Conservation (phyloP, 1,284 basidiomycete genomes). For the Cystobasidium slooffiae region DNA sequence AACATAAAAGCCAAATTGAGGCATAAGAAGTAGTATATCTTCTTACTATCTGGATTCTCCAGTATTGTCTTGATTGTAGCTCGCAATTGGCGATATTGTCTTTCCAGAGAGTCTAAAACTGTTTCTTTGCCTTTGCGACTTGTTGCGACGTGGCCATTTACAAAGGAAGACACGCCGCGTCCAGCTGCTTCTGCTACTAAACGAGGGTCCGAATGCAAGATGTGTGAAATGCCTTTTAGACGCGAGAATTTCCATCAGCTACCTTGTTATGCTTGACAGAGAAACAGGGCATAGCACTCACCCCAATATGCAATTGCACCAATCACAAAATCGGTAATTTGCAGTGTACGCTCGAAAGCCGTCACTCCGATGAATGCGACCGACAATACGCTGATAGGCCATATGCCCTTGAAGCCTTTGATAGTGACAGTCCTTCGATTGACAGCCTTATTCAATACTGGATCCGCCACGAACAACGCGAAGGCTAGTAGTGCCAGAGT, state of each 20-base stretch:
- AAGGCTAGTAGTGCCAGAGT: slow-evolving; percentile 45
- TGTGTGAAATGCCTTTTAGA: slow-evolving; percentile 48
- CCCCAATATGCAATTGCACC: slow-evolving; percentile 48
- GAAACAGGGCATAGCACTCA: slow-evolving; percentile 21
- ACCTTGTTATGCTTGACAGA: not conserved
- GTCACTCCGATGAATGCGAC: slow-evolving; percentile 48
- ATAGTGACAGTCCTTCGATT: slow-evolving; percentile 46
- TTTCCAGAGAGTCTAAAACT: slow-evolving; percentile 44
- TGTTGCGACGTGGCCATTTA: slow-evolving; percentile 18
- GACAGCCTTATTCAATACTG: slow-evolving; percentile 46
- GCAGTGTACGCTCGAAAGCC: slow-evolving; percentile 46
- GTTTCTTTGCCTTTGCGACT: slow-evolving; percentile 26
- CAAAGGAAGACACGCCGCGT: slow-evolving; percentile 25
- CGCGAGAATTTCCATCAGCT: not conserved
- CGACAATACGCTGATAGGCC: slow-evolving; percentile 45
- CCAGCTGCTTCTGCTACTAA: slow-evolving; percentile 39
- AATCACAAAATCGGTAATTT: slow-evolving; percentile 44
- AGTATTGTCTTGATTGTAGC: slow-evolving; percentile 76
- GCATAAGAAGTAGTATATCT: slow-evolving; percentile 95
- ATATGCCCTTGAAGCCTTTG: slow-evolving; percentile 42
- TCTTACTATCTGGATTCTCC: slow-evolving; percentile 85
- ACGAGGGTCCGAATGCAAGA: slow-evolving; percentile 50
- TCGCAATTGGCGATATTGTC: slow-evolving; percentile 50
- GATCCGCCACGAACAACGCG: slow-evolving; percentile 48
- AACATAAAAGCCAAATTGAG: slow-evolving; percentile 96